A percentile compares a stretch with the other conserved stretches of the same genome.
Evolutionary conservation across 805 yeast species (phyloP).

Genomic region (Metschnikowia koreensis): DNA sequence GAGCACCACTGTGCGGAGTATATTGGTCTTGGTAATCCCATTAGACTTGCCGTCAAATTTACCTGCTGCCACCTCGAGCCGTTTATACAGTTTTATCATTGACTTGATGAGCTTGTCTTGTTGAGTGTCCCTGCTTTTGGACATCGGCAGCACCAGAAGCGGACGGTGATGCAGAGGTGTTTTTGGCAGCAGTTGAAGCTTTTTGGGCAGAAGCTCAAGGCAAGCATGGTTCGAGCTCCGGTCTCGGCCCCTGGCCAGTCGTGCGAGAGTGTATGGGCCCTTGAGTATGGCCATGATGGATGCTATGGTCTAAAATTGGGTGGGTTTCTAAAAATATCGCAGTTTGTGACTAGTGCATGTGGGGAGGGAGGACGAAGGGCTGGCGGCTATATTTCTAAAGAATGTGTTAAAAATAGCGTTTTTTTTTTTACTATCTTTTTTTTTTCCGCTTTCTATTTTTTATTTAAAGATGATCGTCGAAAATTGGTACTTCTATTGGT

Average conservation of each 20-base stretch:
- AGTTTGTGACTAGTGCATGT: slow-evolving; percentile 3
- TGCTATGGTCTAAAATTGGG: neutral
- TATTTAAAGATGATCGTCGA: too few relatives aligned
- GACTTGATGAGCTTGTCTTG: slow-evolving; percentile 14
- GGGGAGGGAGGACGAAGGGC: neutral
- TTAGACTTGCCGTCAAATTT: slow-evolving; percentile 35
- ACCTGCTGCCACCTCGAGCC: slow-evolving; percentile 42
- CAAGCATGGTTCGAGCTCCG: neutral
- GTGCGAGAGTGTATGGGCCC: neutral
- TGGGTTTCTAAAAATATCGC: too few relatives aligned
- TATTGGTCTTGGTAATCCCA: slow-evolving; percentile 31
- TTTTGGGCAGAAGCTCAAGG: neutral
- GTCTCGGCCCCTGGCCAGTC: neutral
- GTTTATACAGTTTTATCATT: slow-evolving; percentile 25
- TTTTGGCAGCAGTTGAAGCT: neutral
- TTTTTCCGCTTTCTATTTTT: too few relatives aligned
- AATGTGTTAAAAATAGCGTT: neutral
- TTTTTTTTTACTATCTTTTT: neutral
- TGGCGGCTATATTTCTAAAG: neutral
- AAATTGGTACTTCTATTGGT: neutral
- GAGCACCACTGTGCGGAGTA: slow-evolving; percentile 46
- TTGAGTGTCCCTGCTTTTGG: neutral
- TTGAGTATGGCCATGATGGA: slow-evolving; percentile 8
- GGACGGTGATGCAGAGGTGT: neutral
- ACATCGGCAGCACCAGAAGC: neutral